These are phyloP conservation scores for Sporisorium sorghi DNA, from an alignment of 1,284 basidiomycete genomes.

Conservation along the genomic window DNA sequence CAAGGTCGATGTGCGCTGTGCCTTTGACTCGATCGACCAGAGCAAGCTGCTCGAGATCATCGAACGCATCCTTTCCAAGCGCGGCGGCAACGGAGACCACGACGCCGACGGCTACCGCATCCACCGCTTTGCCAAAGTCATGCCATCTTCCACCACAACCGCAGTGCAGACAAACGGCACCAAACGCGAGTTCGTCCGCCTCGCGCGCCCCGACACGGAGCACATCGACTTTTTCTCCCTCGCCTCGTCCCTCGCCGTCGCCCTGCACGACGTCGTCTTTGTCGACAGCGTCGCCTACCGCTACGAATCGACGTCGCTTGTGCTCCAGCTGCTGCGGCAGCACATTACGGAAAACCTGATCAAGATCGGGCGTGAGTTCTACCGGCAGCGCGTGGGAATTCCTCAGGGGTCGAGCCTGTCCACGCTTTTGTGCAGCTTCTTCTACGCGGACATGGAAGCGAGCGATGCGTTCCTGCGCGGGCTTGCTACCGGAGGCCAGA, in stretches of 20 bases:
- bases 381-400: slow-evolving; percentile 88
- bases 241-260: slow-evolving; percentile 71
- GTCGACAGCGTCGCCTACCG: slow-evolving; percentile 83
- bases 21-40: slow-evolving; percentile 97
- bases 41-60: slow-evolving; percentile 83
- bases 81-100: not conserved
- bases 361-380: slow-evolving; percentile 76
- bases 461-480: slow-evolving; percentile 73
- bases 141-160: slow-evolving; percentile 13
- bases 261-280: slow-evolving; percentile 82
- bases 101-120: slow-evolving; percentile 56
- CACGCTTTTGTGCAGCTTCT: slow-evolving; percentile 80
- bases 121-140: slow-evolving; percentile 58
- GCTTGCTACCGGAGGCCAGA: slow-evolving; percentile 69
- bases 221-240: slow-evolving; percentile 79
- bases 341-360: slow-evolving; percentile 93
- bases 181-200: slow-evolving; percentile 39
- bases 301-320: slow-evolving; percentile 73
- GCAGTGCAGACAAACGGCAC: slow-evolving; percentile 4
- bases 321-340: slow-evolving; percentile 82
- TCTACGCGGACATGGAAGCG: slow-evolving; percentile 89
- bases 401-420: slow-evolving; percentile 95
- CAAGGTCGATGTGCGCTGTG: slow-evolving; percentile 93
- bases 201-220: slow-evolving; percentile 73
- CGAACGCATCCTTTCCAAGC: slow-evolving; percentile 72